Base-by-base conservation (phyloP, 2,329 filamentous ascomycete genomes). In the Neopestalotiopsis sp. region DNA sequence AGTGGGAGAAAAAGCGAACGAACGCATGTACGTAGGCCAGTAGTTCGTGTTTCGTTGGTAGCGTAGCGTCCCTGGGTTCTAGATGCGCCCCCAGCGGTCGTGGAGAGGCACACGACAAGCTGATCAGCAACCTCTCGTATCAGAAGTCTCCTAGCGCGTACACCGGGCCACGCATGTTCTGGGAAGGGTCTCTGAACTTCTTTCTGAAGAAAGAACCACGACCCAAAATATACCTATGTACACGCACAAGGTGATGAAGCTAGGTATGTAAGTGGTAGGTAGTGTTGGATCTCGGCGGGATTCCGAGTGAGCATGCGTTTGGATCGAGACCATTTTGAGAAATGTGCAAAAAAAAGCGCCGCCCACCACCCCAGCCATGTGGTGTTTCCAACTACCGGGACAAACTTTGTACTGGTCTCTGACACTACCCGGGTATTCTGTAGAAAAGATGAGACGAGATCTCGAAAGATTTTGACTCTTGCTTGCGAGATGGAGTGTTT, bases 101-200 rank as follows among this genome's bases (percentile, higher is more conserved):
- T 52, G 45, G 45, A 52, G 10, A 38, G 17, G 45, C 45, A 52
- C 45, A 59, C 57, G 57, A 34, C 57, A 34, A 59, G 30, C 20
- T 14, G 40, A 40, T 64, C n/a, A 45, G 38, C 20, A 49, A 40
- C 61, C 61, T 45, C 20, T 64, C 38, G 61, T 64, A 64, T 64
- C 61, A 64, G 61, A 64, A 64, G n/a, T 45, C 61, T 30, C 40
- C 40, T 64, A 64, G 61, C 61, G 61, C 24, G 38, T 20, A 64
- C 12, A 45, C 61, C 61, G 61, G 24, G 38, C 42, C 38, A 64
- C n/a, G 45, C 45, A 52, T n/a, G 24, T 20, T 52, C 45, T 52
- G 45, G 45, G 45, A n/a, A 52, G 45, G 45, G 9, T 52, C 45
- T 20, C 17, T 52, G 17, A n/a, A 28, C 24, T 28, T 28, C 45